Percentiles rank a stretch among this genome's conserved stretches.
Conservation (phyloP, 2,329 filamentous ascomycete species). For the Ploettnerulaceae sp. region DNA sequence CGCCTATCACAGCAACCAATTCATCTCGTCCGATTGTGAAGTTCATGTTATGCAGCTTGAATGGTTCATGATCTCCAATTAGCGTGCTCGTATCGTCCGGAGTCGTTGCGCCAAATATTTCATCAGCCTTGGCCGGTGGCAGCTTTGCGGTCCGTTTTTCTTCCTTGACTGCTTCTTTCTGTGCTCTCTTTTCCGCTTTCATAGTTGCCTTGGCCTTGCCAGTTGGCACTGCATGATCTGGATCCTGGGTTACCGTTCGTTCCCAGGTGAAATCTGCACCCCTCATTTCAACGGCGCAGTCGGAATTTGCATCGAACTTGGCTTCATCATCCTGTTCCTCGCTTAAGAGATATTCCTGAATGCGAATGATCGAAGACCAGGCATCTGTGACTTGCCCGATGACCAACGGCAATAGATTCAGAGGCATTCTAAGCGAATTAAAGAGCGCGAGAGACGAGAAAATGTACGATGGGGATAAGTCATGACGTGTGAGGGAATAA, state of each 20-base stretch:
- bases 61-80: conserved; percentile 55
- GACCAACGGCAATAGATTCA: conserved; percentile 84
- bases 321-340: conserved; percentile 79
- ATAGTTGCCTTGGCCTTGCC: conserved; percentile 40
- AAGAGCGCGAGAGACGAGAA: conserved; percentile 94
- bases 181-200: conserved; percentile 37
- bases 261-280: conserved; percentile 88
- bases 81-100: conserved; percentile 51
- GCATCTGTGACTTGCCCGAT: conserved; percentile 89
- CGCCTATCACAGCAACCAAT: conserved; percentile 78
- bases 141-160: conserved; percentile 40
- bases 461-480: conserved; percentile 67
- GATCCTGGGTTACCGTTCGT: conserved; percentile 51
- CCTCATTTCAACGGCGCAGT: conserved; percentile 67
- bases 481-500: conserved; percentile 60
- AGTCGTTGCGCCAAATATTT: conserved; percentile 41
- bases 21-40: conserved; percentile 69
- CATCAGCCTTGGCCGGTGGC: conserved; percentile 32
- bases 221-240: conserved; percentile 35
- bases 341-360: conserved; percentile 80
- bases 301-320: conserved; percentile 47
- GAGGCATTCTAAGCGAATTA: conserved; percentile 82
- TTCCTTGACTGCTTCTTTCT: conserved; percentile 40
- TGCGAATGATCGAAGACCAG: conserved; percentile 75
- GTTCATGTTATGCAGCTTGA: conserved; percentile 65